phyloP scores from a whole-genome alignment of 176 grass and related monocot genomes.

The Hordeum marinum region DNA sequence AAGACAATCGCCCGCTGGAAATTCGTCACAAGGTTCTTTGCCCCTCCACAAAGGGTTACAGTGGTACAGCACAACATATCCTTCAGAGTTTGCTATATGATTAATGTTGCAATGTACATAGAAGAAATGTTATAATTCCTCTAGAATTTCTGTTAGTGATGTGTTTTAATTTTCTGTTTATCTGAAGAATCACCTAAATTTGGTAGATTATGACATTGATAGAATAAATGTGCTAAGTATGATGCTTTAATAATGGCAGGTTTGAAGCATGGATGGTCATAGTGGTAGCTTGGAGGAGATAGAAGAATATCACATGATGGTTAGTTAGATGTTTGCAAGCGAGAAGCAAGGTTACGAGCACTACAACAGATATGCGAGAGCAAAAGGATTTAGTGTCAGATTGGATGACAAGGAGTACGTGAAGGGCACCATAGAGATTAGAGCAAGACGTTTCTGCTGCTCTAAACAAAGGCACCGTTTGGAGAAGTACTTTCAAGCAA shows the following conservation, averaged over 20 bases:
- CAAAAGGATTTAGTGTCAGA: background rate
- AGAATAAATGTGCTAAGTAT: too few species aligned
- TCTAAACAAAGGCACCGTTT: background rate
- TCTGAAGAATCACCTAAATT: too few species aligned
- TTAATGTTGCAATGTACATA: too few species aligned
- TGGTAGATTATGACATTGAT: too few species aligned
- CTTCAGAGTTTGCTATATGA: too few species aligned
- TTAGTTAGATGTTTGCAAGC: background rate
- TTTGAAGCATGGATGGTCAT: background rate
- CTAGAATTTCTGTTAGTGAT: too few species aligned
- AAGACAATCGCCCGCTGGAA: too few species aligned
- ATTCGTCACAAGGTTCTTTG: too few species aligned
- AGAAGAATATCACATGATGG: background rate
- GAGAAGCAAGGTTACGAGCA: background rate
- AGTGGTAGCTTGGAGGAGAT: background rate
- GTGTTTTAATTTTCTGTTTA: too few species aligned
- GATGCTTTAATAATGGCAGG: background rate
- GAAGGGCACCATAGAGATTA: background rate
- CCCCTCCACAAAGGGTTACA: too few species aligned
- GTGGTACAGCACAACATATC: too few species aligned
- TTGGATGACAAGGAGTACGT: background rate
- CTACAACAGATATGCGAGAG: background rate
- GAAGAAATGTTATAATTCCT: too few species aligned
- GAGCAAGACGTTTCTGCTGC: background rate
- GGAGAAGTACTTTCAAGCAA: background rate